Evolutionary conservation across 2,329 filamentous ascomycete species (phyloP), one percentile per base, ranked within the genome.

Genomic region (Clarireedia monteithiana): DNA sequence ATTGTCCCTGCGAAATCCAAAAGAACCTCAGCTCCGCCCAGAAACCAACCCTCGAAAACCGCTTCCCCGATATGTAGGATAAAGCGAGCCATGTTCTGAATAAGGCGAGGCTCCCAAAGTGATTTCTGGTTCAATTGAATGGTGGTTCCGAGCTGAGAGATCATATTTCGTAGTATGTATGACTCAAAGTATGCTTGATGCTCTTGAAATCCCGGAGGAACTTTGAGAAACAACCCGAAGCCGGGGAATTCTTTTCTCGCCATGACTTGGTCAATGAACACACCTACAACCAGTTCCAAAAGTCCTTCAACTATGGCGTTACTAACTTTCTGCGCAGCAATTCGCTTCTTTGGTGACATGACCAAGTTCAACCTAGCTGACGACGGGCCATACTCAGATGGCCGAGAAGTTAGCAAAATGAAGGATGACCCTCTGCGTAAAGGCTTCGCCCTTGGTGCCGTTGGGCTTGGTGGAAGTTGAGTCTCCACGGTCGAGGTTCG

Each of bases 121-220:
- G 86, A 73, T 55, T 85, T 83, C 64, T 88, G 83, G 60, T 91
- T 82, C 2, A 86, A 72, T 58, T 89, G 83, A 7, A 97, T 78
- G 23, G 82, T 77, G 56, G 81, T 87, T 36, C 82, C 81, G 15
- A 96, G 73, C 30, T 87, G 82, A 3, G 83, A 79, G 47, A 96
- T 80, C 0, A 88, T 84, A 61, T 86, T 86, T 27, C 85, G 82
- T 20, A 97, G 75, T 3, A 97, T 75, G 67, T 91, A 96, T 0
- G 94, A 95, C 67, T 95, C 90, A 62, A 99, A 96, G 68, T 91
- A 95, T 0, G 91, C 90, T 66, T 96, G 91, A 63, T 97, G 91
- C 68, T 97, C 94, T 63, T 92, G 83, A 66, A 95, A 96, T 0
- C 92, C 91, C 0, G 94, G 90, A 1, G 95, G 94, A 0, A 92